Evolutionary conservation across 441 rosid species (phyloP).

Genomic region (Melastoma candidum): DNA sequence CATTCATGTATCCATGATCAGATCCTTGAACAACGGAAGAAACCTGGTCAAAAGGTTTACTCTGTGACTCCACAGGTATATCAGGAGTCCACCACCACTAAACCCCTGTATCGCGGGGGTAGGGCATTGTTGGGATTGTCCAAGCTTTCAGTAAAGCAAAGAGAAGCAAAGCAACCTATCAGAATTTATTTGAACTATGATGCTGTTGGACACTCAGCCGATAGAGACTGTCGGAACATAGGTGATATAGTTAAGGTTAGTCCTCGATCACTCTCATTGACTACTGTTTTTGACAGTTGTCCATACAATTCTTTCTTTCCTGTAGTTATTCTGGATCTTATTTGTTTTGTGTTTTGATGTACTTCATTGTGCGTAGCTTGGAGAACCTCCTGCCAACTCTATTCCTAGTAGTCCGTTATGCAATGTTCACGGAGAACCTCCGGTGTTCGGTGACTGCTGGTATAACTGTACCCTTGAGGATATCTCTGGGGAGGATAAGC

Average conservation of each 20-base stretch:
- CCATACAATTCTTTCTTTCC: conserved; percentile 1
- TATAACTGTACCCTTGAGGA: conserved; percentile 93
- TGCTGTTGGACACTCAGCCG: conserved; percentile 95
- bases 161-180: conserved; percentile 70
- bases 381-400: conserved; percentile 68
- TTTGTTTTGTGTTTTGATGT: conserved; percentile 9
- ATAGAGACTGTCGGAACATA: conserved; percentile 78
- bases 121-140: conserved; percentile 65
- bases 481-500: conserved; percentile 83
- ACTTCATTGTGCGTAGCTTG: conserved; percentile 43
- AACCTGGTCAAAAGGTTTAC: conserved; percentile 78
- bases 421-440: conserved; percentile 70
- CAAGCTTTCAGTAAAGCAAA: conserved; percentile 21
- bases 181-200: conserved; percentile 94
- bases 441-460: conserved; percentile 91
- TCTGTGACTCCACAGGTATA: conserved; percentile 89
- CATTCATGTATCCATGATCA: conserved; percentile 98
- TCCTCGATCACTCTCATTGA: background rate
- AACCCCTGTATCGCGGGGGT: conserved; percentile 44
- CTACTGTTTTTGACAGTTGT: background rate
- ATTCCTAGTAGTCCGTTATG: conserved; percentile 56
- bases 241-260: conserved; percentile 91
- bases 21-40: conserved; percentile 78
- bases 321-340: conserved; percentile 13
- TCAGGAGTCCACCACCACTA: conserved; percentile 31